Conservation (phyloP, 2,329 filamentous ascomycete genomes). For the Claviceps monticola region DNA sequence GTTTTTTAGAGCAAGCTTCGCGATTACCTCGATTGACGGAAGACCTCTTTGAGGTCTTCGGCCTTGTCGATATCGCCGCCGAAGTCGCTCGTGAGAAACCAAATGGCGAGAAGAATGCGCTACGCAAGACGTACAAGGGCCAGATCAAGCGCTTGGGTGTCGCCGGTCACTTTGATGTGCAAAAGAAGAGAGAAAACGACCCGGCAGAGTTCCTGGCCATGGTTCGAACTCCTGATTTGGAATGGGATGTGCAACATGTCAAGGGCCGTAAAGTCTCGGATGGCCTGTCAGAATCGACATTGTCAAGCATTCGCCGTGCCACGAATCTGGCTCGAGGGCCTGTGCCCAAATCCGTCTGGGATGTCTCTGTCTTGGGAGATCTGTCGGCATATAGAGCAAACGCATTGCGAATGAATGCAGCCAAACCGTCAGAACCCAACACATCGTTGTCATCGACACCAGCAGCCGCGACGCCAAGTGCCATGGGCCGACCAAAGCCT, state of each 20-base stretch:
- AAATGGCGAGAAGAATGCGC: slow-evolving; percentile 52
- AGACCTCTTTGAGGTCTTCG: slow-evolving; percentile 47
- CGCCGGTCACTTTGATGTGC: slow-evolving; percentile 44
- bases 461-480: slow-evolving; percentile 17
- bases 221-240: slow-evolving; percentile 36
- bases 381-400: slow-evolving; percentile 29
- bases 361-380: slow-evolving; percentile 44
- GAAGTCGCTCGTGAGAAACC: slow-evolving; percentile 50
- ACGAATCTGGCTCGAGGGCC: slow-evolving; percentile 43
- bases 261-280: slow-evolving; percentile 40
- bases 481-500: slow-evolving; percentile 24
- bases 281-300: slow-evolving; percentile 33
- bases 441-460: slow-evolving; percentile 31
- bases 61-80: slow-evolving; percentile 40
- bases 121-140: slow-evolving; percentile 55
- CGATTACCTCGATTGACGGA: slow-evolving; percentile 34
- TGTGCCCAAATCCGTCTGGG: slow-evolving; percentile 41
- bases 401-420: slow-evolving; percentile 26
- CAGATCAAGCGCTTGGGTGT: slow-evolving; percentile 51
- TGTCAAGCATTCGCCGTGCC: slow-evolving; percentile 33
- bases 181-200: slow-evolving; percentile 38
- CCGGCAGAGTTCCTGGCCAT: slow-evolving; percentile 40
- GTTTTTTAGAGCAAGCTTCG: slow-evolving; percentile 30
- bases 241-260: slow-evolving; percentile 41
- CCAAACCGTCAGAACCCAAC: slow-evolving; percentile 36